Conservation (phyloP, 108 stramenopile species). For the Parmales sp. region DNA sequence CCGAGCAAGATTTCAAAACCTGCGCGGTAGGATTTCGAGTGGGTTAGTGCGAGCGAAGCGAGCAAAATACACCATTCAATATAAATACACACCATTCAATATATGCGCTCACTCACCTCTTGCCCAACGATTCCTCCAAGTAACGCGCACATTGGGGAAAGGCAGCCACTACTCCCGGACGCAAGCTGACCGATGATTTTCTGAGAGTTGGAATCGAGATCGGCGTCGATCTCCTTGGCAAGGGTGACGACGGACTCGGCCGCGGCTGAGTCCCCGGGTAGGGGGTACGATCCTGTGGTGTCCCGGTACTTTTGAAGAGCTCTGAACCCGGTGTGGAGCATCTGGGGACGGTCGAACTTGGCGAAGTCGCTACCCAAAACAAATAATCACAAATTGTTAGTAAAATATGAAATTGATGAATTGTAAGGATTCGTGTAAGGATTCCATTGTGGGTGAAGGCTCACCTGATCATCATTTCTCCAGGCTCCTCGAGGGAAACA, state of each 20-base stretch:
- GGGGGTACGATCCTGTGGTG: conserved; percentile 51
- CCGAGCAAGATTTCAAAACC: conserved; percentile 96
- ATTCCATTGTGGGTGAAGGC: too few species aligned
- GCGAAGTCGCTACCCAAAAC: too few species aligned
- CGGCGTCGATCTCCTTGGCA: conserved; percentile 38
- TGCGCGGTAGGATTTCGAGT: too few species aligned
- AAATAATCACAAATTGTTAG: too few species aligned
- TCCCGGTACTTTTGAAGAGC: conserved; percentile 52
- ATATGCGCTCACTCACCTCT: too few species aligned
- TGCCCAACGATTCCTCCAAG: conserved; percentile 96
- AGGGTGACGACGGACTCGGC: conserved; percentile 57
- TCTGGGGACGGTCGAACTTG: conserved; percentile 83
- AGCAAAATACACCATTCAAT: too few species aligned
- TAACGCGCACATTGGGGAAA: conserved; percentile 90
- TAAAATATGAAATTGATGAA: too few species aligned
- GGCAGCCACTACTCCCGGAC: conserved; percentile 42
- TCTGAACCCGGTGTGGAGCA: conserved; percentile 74
- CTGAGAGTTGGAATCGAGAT: conserved; percentile 33
- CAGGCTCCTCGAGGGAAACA: conserved; percentile 61
- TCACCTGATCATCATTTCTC: conserved; percentile 82
- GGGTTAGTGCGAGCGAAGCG: too few species aligned
- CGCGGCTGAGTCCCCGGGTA: conserved; percentile 61
- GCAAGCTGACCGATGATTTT: conserved; percentile 65
- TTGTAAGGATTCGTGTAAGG: too few species aligned
- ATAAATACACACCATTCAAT: too few species aligned